Evolutionary conservation across 129 eudicot genomes (phyloP).

Genomic region (Escallonia herrerae): DNA sequence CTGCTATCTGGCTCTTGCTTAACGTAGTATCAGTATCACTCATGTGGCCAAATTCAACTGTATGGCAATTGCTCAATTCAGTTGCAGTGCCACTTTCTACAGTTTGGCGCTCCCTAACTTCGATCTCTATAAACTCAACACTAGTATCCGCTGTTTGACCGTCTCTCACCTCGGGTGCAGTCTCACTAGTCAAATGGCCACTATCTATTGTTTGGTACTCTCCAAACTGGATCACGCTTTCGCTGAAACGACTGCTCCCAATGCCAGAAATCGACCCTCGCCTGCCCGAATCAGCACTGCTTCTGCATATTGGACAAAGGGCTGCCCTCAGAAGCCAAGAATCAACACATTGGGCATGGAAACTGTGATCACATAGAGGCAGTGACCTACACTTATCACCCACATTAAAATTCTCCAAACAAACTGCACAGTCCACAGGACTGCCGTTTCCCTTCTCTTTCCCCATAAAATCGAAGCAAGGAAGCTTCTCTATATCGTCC

Average conservation of each 20-base stretch:
- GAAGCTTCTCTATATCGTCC: constrained; percentile 38
- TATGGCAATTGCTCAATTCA: no score
- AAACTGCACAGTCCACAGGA: constrained; percentile 30
- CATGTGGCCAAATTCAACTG: no score
- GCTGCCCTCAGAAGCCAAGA: constrained; percentile 30
- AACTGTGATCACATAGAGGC: constrained; percentile 38
- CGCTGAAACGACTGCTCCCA: not conserved
- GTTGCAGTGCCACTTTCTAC: no score
- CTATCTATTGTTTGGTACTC: not conserved
- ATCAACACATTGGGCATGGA: constrained; percentile 42
- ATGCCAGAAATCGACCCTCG: not conserved
- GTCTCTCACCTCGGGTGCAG: not conserved
- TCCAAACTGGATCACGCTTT: not conserved
- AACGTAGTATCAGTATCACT: no score
- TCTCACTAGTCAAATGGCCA: not conserved
- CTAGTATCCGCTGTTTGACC: no score
- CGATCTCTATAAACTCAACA: no score
- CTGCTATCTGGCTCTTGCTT: no score
- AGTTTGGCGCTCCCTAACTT: no score
- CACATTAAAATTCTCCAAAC: constrained; percentile 29
- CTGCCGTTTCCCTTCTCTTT: constrained; percentile 10
- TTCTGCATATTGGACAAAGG: constrained; percentile 35
- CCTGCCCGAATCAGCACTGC: constrained; percentile 18
- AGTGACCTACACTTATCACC: constrained; percentile 37
- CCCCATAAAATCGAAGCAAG: constrained; percentile 22